Conservation (phyloP, 140 eudicot species). For the Stevia rebaudiana region DNA sequence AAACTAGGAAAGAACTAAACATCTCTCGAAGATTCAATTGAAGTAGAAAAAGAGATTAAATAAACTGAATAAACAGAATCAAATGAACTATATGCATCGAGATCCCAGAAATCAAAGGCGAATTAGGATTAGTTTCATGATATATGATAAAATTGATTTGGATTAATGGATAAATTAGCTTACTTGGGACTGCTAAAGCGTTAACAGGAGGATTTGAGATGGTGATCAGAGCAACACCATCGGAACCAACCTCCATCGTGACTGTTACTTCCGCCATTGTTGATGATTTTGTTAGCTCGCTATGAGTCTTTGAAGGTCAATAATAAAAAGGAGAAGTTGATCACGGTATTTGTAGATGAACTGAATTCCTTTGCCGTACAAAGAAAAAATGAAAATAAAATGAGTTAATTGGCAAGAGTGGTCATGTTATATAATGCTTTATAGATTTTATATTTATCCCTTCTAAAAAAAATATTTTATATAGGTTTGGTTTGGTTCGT, state of each 20-base stretch:
- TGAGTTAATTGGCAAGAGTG: neutral
- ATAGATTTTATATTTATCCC: neutral
- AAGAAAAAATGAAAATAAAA: no score
- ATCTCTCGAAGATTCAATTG: neutral
- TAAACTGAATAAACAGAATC: neutral
- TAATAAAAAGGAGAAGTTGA: neutral
- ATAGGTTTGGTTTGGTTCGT: no score
- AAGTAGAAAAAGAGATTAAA: neutral
- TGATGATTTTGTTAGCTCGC: neutral
- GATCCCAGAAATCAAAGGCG: neutral
- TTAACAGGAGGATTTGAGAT: constrained; percentile 72
- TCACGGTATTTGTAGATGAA: neutral
- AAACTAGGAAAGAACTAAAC: neutral
- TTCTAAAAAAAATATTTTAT: neutral
- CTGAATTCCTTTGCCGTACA: no score
- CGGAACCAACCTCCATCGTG: constrained; percentile 64
- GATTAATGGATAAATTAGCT: neutral
- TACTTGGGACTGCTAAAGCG: constrained; percentile 54
- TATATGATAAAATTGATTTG: neutral
- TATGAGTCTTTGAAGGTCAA: constrained; percentile 16
- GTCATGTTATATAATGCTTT: neutral
- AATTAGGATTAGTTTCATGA: neutral
- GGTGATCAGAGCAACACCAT: constrained; percentile 79
- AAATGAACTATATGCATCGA: neutral
- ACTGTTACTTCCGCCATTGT: constrained; percentile 35